Evolutionary conservation across 345 rosid species (phyloP), one percentile per base, ranked within the genome.

Genomic region (Arabis alpina): DNA sequence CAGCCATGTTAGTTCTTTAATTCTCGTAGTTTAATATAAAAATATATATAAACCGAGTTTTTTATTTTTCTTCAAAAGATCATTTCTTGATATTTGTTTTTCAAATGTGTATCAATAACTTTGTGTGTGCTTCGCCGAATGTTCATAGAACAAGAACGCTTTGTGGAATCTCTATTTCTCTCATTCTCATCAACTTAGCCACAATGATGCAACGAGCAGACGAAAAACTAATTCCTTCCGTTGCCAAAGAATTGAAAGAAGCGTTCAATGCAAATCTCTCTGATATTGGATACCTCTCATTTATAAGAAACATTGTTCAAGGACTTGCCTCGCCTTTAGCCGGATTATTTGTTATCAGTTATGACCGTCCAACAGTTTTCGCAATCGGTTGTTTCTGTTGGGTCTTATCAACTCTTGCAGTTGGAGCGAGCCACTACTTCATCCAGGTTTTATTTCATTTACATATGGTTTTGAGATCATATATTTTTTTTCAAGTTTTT

Each of bases 171-270:
- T 88, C 95, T 27, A 78, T 92, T 41, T 92, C 95, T 64, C 85
- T 92, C 56, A 62, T 92, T 47, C 83, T 90, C 19, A 82, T 92
- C 69, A 90, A 92, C 78, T 48, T 92, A 82, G 95, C 96, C 50
- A 91, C 96, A 28, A 81, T 90, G 64, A 92, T 92, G 95, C 90
- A 90, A 71, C 83, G 90, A 5, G 95, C 95, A n/a, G 96, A 92
- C 34, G 98, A 92, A 77, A 92, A 87, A 71, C 95, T 90, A 32
- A 88, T 90, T 50, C 95, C 93, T 24, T 67, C 96, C 14, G 89
- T 87, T 64, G 87, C 89, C 71, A 92, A 88, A 82, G 96, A 86
- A 87, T 85, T 92, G 19, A 92, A 95, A 48, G 96, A 90, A 79
- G 89, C 89, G 25, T 93, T 88, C 64, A 81, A 73, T 53, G 95